Evolutionary conservation across 78 protist genomes (phyloP).

Genomic region (Protostelium mycophagum): DNA sequence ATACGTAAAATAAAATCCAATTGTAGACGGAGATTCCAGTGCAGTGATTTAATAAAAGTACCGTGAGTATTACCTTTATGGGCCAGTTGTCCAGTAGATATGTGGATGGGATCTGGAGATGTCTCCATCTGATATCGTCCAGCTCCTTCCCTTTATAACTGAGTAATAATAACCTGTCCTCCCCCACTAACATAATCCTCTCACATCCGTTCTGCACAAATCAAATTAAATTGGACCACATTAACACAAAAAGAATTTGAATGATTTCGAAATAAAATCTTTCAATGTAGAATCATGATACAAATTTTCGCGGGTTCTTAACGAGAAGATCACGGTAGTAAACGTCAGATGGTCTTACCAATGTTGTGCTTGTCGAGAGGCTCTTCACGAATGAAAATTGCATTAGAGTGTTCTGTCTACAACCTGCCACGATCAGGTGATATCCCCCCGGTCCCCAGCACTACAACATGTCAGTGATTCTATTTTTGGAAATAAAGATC

Average conservation of each 20-base stretch:
- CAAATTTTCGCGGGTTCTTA: neutral
- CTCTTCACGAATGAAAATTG: constrained; percentile 54
- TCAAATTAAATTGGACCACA: no score
- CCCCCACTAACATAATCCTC: constrained; percentile 46
- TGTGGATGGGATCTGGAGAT: constrained; percentile 43
- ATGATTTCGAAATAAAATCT: no score
- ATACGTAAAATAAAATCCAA: neutral
- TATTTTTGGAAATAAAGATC: neutral
- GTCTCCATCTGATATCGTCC: constrained; percentile 64
- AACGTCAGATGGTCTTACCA: constrained; percentile 1
- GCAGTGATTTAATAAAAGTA: neutral
- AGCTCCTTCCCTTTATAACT: constrained; percentile 48
- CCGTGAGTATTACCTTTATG: constrained; percentile 16
- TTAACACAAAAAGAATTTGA: no score
- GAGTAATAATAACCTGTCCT: constrained; percentile 42
- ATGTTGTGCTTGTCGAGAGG: constrained; percentile 32
- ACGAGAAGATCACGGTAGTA: neutral
- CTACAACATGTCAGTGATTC: neutral
- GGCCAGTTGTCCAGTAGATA: constrained; percentile 68
- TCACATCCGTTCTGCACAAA: constrained; percentile 34
- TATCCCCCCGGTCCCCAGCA: constrained; percentile 62
- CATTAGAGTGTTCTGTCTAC: constrained; percentile 42
- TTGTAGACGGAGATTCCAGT: neutral
- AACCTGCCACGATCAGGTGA: constrained; percentile 40
- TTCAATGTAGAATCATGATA: neutral